phyloP scores from a whole-genome alignment of 768 basidiomycete species.

The Rhizopogon salebrosus region DNA sequence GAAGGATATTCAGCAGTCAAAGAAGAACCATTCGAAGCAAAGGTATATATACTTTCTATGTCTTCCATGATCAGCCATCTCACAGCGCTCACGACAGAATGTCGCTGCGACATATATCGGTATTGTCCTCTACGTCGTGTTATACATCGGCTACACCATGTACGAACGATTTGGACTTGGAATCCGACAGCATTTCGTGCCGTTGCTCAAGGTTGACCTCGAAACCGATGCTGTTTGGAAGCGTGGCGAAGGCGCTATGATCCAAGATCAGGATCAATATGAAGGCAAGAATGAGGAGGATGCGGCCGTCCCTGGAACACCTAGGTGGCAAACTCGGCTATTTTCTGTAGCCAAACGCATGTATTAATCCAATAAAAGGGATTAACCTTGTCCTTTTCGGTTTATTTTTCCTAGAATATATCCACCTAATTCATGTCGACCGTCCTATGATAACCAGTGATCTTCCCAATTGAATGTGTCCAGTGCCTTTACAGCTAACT shows the following conservation, averaged over 20 bases:
- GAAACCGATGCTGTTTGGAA: slow-evolving; percentile 50
- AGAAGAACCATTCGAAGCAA: slow-evolving; percentile 37
- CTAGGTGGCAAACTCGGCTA: slow-evolving; percentile 8
- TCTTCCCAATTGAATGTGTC: too few relatives aligned
- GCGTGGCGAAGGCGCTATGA: slow-evolving; percentile 34
- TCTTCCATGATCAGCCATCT: not conserved
- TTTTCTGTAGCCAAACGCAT: slow-evolving; percentile 48
- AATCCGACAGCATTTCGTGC: slow-evolving; percentile 34
- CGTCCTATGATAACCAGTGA: too few relatives aligned
- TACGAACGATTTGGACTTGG: slow-evolving; percentile 33
- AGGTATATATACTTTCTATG: slow-evolving; percentile 25
- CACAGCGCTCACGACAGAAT: slow-evolving; percentile 30
- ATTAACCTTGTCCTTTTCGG: too few relatives aligned
- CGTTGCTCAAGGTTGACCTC: slow-evolving; percentile 40
- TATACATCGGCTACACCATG: slow-evolving; percentile 39
- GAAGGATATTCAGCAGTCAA: slow-evolving; percentile 48
- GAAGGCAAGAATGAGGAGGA: slow-evolving; percentile 2
- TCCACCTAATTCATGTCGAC: too few relatives aligned
- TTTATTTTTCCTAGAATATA: too few relatives aligned
- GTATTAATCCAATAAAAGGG: slow-evolving; percentile 38
- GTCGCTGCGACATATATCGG: slow-evolving; percentile 54
- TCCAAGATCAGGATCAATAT: slow-evolving; percentile 21
- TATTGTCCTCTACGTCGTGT: slow-evolving; percentile 38
- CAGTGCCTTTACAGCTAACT: too few relatives aligned
- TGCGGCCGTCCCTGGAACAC: slow-evolving; percentile 1